phyloP scores from a whole-genome alignment of 139 green algal species.

The Medakamo hakoo region DNA sequence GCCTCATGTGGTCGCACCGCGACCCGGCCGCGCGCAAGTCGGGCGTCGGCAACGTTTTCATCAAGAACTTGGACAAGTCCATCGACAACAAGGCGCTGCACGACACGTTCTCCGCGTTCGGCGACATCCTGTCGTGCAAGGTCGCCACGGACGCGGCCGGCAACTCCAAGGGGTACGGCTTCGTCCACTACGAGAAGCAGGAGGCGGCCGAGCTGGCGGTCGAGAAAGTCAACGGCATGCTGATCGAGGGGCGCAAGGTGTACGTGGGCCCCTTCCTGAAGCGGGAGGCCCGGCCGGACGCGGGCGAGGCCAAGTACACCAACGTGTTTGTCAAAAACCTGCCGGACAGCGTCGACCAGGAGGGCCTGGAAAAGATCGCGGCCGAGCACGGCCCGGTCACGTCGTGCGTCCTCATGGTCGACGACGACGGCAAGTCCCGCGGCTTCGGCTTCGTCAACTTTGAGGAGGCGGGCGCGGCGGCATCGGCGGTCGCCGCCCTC shows the following conservation, averaged over 20 bases:
- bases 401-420: conserved; percentile 53
- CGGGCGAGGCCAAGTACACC: conserved; percentile 51
- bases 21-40: conserved; percentile 56
- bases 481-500: conserved; percentile 52
- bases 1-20: conserved; percentile 88
- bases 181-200: conserved; percentile 82
- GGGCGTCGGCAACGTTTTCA: conserved; percentile 85
- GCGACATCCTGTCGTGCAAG: conserved; percentile 70
- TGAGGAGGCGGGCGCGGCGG: conserved; percentile 43
- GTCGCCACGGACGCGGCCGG: conserved; percentile 29
- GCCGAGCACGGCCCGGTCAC: conserved; percentile 51
- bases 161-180: conserved; percentile 77
- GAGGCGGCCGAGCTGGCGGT: conserved; percentile 61
- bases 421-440: conserved; percentile 47
- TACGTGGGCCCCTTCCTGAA: conserved; percentile 71
- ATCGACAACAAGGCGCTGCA: conserved; percentile 89
- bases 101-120: conserved; percentile 83
- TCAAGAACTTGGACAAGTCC: conserved; percentile 88
- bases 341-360: conserved; percentile 31
- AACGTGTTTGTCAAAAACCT: conserved; percentile 94
- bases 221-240: conserved; percentile 61
- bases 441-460: conserved; percentile 93
- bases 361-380: conserved; percentile 51
- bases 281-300: conserved; percentile 38
- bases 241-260: conserved; percentile 52